Evolutionary conservation across 108 stramenopile genomes (phyloP).

Genomic region (Nitzschia inconspicua): DNA sequence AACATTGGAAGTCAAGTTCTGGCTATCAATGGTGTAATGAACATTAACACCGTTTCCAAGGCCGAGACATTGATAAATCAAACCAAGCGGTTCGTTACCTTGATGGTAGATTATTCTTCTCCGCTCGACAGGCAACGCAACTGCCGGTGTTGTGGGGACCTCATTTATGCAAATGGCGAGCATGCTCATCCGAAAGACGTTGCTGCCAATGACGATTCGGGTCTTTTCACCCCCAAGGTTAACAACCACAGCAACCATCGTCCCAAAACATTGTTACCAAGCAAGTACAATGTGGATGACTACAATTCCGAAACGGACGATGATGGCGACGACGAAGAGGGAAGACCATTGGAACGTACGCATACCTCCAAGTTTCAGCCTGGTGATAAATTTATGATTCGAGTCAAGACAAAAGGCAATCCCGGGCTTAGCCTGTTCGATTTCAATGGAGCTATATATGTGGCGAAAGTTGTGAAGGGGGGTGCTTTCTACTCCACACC

Average conservation of each 20-base stretch:
- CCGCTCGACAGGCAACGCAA: neutral
- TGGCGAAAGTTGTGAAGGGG: neutral
- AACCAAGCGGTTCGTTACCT: neutral
- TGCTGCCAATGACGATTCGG: constrained; percentile 16
- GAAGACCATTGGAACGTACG: neutral
- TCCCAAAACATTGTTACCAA: too few relatives aligned
- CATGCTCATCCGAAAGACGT: constrained; percentile 1
- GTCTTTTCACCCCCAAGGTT: constrained; percentile 3
- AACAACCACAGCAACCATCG: too few relatives aligned
- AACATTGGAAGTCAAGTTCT: constrained; percentile 10
- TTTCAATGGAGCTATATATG: constrained; percentile 3
- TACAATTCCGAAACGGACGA: constrained; percentile 15
- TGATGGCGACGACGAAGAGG: constrained; percentile 18
- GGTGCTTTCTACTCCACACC: constrained; percentile 1
- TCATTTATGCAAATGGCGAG: neutral
- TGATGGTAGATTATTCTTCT: constrained; percentile 4
- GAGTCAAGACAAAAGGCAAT: constrained; percentile 9
- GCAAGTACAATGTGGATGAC: constrained; percentile 11
- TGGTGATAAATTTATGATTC: constrained; percentile 2
- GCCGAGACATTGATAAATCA: constrained; percentile 17
- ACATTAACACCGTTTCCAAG: constrained; percentile 1
- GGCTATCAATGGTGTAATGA: constrained; percentile 17
- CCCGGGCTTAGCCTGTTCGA: constrained; percentile 9
- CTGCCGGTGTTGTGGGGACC: constrained; percentile 11
- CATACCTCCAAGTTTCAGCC: neutral